Conservation (phyloP, 164 flowering plant species). For the Euptelea pleiosperma region DNA sequence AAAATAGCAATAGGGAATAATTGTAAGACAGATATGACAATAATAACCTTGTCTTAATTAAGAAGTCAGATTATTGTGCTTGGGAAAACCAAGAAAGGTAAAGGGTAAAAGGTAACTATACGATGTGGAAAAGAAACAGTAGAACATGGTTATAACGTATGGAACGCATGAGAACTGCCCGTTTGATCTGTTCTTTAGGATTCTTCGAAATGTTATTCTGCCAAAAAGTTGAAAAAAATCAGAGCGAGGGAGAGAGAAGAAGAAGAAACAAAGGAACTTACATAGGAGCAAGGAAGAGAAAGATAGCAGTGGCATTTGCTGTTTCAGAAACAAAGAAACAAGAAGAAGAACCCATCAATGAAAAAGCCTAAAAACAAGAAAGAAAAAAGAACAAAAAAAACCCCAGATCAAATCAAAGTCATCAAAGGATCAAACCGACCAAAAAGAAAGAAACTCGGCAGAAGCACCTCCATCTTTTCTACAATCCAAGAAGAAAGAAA, state of each 20-base stretch:
- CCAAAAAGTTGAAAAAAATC: neutral
- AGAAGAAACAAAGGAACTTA: slow-evolving; percentile 19
- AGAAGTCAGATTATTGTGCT: too few species aligned
- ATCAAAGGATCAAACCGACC: slow-evolving; percentile 42
- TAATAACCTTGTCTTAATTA: too few species aligned
- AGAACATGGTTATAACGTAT: slow-evolving; percentile 77
- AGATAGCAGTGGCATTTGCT: slow-evolving; percentile 36
- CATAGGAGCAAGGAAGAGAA: slow-evolving; percentile 35
- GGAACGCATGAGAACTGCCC: slow-evolving; percentile 93
- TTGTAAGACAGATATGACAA: too few species aligned
- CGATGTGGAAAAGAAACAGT: slow-evolving; percentile 92
- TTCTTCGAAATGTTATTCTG: slow-evolving; percentile 82
- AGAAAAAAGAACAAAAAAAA: neutral
- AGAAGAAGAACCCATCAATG: neutral
- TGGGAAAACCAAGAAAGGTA: neutral
- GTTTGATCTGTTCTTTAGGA: slow-evolving; percentile 60
- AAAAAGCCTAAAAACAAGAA: neutral
- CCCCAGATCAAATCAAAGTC: too few species aligned
- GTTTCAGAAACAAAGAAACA: slow-evolving; percentile 8
- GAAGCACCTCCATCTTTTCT: slow-evolving; percentile 40
- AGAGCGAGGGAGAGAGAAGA: too few species aligned
- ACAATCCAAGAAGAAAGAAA: neutral
- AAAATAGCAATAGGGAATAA: too few species aligned
- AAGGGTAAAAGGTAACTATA: slow-evolving; percentile 16
- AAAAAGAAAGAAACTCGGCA: slow-evolving; percentile 61